Base-by-base conservation (phyloP, 164 flowering plant genomes). In the Chimonanthus praecox region DNA sequence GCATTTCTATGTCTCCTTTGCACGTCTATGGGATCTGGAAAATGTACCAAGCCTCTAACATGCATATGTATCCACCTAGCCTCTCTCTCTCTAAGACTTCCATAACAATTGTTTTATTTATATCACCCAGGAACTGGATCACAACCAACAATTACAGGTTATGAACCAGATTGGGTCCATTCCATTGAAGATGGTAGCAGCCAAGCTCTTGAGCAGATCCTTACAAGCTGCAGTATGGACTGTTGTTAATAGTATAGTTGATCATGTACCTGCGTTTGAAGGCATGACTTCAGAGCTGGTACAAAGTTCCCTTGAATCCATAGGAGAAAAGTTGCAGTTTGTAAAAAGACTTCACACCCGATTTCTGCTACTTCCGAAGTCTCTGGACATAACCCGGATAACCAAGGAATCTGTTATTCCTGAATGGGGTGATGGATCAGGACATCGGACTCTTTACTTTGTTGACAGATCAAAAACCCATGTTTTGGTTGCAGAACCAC, bases 401-500 rank as follows among this genome's bases (percentile, higher is more conserved):
- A 63, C 77, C 15, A 87, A 85, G 79, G 84, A 82, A 58, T 82
- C 87, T 15, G 77, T 74, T 70, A 76, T 90, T 76, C 90, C 94
- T 9, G 94, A 84, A 68, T 91, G 97, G 92, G 82, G 77, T 64
- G 74, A 71, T 60, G 86, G 74, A 74, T 73, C 73, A 6, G 74
- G 78, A 4, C 92, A 95, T 76, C 88, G 90, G n/a, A 82, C 89
- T 68, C 93, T 92, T 75, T 87, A 86, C 76, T 93, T 83, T 79
- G 77, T 93, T 45, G 79, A 86, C 77, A 80, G 72, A 61, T 80
- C 85, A 45, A 81, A 79, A 69, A 75, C 79, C 50, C 21, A 80
- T 63, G 73, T 91, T 75, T 75, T 90, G 66, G 81, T 92, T 81
- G 97, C 98, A 78, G 96, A 91, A 76, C 96, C 98, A 43, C 99